These are phyloP conservation scores for Fusarium sp. DNA, from an alignment of 2,329 filamentous ascomycete genomes.

Conservation along the genomic window DNA sequence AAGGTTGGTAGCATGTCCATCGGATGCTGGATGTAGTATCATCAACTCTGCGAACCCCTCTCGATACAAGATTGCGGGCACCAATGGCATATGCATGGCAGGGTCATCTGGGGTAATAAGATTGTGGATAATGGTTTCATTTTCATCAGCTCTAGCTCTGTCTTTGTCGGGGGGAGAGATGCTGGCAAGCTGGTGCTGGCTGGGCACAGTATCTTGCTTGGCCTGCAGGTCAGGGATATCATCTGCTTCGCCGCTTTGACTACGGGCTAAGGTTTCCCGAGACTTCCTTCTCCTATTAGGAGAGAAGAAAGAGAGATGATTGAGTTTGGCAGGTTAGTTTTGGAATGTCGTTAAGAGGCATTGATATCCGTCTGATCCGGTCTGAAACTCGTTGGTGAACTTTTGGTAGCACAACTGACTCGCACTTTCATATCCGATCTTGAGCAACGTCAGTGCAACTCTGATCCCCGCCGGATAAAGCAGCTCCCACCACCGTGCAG, in stretches of 20 bases:
- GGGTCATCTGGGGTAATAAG: constrained; percentile 28
- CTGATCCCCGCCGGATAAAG: constrained; percentile 36
- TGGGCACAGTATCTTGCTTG: constrained; percentile 22
- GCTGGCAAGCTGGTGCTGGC: not conserved
- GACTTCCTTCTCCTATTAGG: not conserved
- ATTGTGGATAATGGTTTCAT: constrained; percentile 35
- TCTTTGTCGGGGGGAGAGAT: not conserved
- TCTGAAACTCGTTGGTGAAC: not conserved
- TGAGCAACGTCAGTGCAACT: not conserved
- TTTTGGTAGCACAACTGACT: not conserved
- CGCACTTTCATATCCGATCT: constrained; percentile 13
- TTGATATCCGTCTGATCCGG: constrained; percentile 14
- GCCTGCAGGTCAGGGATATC: constrained; percentile 27
- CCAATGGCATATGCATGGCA: constrained; percentile 32
- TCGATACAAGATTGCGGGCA: constrained; percentile 37
- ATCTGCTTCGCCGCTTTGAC: constrained; percentile 27
- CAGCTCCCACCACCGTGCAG: constrained; percentile 1
- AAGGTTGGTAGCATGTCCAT: constrained; percentile 17
- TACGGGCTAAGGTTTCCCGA: constrained; percentile 8
- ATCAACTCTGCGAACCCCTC: constrained; percentile 33
- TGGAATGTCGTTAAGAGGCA: not conserved
- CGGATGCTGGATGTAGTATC: constrained; percentile 26
- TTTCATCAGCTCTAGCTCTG: constrained; percentile 11
- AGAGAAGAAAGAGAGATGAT: not conserved
- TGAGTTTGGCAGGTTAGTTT: not conserved